Evolutionary conservation across 371 early-diverging fungal species (phyloP).

Genomic region (Encephalitozoon intestinalis): DNA sequence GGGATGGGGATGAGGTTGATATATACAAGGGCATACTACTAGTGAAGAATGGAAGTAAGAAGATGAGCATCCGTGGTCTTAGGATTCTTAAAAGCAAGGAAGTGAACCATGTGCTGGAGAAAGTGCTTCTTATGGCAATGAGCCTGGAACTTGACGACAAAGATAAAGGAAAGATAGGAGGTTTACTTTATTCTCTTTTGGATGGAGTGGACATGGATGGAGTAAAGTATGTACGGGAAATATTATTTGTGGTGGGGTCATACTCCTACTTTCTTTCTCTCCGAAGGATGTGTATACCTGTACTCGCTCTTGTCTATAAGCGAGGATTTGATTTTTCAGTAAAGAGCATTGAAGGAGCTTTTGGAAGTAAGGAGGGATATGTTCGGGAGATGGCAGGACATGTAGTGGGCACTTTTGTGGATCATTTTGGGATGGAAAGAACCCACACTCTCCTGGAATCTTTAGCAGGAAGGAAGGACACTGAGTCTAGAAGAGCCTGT

Average conservation of each 20-base stretch:
- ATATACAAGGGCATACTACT: constrained; percentile 2
- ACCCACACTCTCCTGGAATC: neutral
- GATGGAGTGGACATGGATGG: neutral
- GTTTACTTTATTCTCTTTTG: neutral
- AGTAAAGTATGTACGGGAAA: neutral
- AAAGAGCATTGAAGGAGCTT: neutral
- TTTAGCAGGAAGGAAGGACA: neutral
- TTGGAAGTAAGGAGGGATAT: neutral
- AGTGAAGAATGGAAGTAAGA: neutral
- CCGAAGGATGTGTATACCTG: neutral
- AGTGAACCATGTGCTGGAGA: neutral
- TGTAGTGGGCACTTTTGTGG: neutral
- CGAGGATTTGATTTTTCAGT: neutral
- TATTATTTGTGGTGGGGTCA: constrained; percentile 9
- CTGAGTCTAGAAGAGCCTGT: neutral
- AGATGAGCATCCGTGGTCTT: neutral
- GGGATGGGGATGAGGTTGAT: neutral
- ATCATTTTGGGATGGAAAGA: neutral
- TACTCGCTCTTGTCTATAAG: neutral
- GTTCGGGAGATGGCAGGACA: neutral
- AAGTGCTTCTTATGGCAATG: constrained; percentile 1
- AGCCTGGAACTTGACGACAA: neutral
- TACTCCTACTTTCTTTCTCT: neutral
- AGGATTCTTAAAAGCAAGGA: neutral
- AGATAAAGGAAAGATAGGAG: neutral